These are phyloP conservation scores for Oryza nivara DNA, from an alignment of 176 grass and related monocot species.

Conservation along the genomic window DNA sequence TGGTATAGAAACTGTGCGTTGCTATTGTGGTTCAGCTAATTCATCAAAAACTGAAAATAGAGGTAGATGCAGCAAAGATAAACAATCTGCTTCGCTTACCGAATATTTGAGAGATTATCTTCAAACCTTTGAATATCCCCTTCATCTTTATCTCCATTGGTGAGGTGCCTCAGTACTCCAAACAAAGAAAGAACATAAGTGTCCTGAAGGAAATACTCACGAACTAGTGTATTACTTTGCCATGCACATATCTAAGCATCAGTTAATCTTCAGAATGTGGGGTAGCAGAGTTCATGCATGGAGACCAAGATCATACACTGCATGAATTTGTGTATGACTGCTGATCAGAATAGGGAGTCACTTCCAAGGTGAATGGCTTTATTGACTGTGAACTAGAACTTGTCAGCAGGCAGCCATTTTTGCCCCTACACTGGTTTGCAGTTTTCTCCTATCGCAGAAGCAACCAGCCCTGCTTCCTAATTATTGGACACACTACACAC, in stretches of 20 bases:
- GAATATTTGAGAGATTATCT: constrained; percentile 67
- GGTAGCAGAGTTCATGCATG: neutral
- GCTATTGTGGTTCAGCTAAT: neutral
- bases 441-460: neutral
- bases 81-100: constrained; percentile 41
- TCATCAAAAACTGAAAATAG: neutral
- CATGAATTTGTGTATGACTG: neutral
- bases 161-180: neutral
- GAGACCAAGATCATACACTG: neutral
- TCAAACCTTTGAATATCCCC: constrained; percentile 64
- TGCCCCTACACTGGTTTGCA: neutral
- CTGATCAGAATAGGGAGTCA: neutral
- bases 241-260: neutral
- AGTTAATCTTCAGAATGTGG: neutral
- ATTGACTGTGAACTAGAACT: neutral
- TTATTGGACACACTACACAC: neutral
- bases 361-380: neutral
- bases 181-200: neutral
- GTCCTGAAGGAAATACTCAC: neutral
- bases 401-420: neutral
- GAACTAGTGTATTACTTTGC: neutral
- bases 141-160: constrained; percentile 52
- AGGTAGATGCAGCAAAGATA: neutral
- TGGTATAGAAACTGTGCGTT: neutral
- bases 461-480: neutral